phyloP scores from a whole-genome alignment of 1,284 basidiomycete genomes.

The Ustilago esculenta region DNA sequence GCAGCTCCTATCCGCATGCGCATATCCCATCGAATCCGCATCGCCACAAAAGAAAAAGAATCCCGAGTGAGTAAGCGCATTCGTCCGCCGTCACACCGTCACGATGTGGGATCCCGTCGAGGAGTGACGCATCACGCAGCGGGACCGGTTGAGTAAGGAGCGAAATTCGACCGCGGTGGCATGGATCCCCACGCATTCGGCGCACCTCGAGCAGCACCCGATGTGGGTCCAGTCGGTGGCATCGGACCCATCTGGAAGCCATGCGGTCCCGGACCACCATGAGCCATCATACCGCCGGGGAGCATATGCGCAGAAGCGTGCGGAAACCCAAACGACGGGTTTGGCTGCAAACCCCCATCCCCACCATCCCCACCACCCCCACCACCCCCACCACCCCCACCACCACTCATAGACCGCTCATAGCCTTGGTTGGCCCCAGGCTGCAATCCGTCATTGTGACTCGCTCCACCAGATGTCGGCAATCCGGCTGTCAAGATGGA shows the following conservation, averaged over 20 bases:
- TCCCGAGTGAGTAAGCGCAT: no score
- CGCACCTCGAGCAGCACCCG: conserved; percentile 20
- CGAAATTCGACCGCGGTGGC: conserved; percentile 25
- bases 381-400: not conserved
- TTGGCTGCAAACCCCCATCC: conserved; percentile 17
- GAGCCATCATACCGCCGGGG: conserved; percentile 32
- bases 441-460: conserved; percentile 11
- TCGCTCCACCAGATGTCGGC: conserved; percentile 7
- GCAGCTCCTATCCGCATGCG: conserved; percentile 25
- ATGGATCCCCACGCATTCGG: conserved; percentile 23
- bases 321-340: conserved; percentile 32
- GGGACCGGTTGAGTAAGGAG: conserved; percentile 42
- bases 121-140: conserved; percentile 11
- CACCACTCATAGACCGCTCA: conserved; percentile 14
- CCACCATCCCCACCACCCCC: no score
- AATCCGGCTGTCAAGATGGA: conserved; percentile 41
- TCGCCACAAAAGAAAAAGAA: no score
- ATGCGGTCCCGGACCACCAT: conserved; percentile 13
- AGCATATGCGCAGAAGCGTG: conserved; percentile 42
- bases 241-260: conserved; percentile 39
- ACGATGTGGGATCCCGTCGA: no score
- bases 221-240: conserved; percentile 9
- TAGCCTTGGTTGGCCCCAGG: conserved; percentile 15
- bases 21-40: no score
- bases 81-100: no score